Evolutionary conservation across 169 alveolate species (phyloP).

Genomic region (Neospora caninum): DNA sequence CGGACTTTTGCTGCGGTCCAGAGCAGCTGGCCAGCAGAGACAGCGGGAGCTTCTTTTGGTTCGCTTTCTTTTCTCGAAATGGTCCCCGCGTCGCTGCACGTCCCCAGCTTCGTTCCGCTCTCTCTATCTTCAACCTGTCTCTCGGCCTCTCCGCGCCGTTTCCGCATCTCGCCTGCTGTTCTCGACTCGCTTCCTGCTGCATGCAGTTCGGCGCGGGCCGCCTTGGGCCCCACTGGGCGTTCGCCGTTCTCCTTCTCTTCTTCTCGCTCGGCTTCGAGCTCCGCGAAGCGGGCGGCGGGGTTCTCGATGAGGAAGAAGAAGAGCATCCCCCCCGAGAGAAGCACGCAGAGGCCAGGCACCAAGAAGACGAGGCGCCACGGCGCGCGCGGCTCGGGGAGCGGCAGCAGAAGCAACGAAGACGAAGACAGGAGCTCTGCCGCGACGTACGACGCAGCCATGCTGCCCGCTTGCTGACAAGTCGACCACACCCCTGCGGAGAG

Average conservation of each 20-base stretch:
- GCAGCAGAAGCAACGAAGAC: slow-evolving; percentile 10
- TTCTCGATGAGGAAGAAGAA: slow-evolving; percentile 3
- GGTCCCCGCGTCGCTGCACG: not conserved
- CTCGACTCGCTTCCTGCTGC: not conserved
- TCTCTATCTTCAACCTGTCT: no score
- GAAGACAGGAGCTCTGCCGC: slow-evolving; percentile 62
- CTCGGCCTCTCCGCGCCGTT: no score
- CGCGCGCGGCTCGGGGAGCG: not conserved
- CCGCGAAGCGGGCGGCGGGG: not conserved
- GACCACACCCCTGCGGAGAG: slow-evolving; percentile 71
- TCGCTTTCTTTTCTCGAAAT: not conserved
- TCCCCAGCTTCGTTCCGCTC: no score
- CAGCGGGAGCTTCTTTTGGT: not conserved
- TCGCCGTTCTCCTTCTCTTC: not conserved
- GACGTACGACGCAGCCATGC: slow-evolving; percentile 59
- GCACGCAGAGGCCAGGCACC: slow-evolving; percentile 64
- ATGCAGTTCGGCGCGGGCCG: not conserved
- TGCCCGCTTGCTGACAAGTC: slow-evolving; percentile 76
- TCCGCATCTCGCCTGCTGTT: slow-evolving; percentile 13
- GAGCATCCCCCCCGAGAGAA: slow-evolving; percentile 64
- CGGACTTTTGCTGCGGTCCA: not conserved
- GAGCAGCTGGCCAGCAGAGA: not conserved
- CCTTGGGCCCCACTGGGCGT: not conserved
- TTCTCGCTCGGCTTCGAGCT: not conserved
- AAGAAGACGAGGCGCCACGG: slow-evolving; percentile 43